These are phyloP conservation scores for Malus asiatica DNA, from an alignment of 306 rosid species.

Conservation along the genomic window DNA sequence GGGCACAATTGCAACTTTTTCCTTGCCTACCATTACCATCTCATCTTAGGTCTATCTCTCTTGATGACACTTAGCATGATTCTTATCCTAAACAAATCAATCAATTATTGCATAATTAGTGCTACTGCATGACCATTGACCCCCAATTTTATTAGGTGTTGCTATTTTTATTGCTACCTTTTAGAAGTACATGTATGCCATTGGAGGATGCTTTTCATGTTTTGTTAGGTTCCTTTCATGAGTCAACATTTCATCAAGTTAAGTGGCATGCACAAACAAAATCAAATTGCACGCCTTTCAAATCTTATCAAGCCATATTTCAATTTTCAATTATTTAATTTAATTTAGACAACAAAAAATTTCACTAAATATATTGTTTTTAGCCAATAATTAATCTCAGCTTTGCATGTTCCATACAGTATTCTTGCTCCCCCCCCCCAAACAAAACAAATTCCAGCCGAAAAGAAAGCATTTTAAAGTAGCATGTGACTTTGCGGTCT, in stretches of 20 bases:
- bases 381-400: neutral
- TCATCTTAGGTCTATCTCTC: neutral
- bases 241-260: neutral
- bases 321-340: neutral
- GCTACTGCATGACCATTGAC: neutral
- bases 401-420: neutral
- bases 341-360: neutral
- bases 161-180: neutral
- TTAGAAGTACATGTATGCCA: neutral
- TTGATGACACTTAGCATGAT: neutral
- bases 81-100: neutral
- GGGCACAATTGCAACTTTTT: too few relatives aligned
- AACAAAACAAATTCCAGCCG: neutral
- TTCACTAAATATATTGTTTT: neutral
- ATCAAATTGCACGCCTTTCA: neutral
- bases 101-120: neutral
- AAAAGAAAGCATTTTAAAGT: neutral
- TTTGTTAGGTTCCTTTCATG: neutral
- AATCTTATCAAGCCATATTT: neutral
- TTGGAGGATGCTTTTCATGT: neutral
- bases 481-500: neutral
- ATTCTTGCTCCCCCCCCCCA: too few relatives aligned
- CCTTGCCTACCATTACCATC: neutral
- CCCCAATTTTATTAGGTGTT: slow-evolving; percentile 9
- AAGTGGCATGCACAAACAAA: neutral